Evolutionary conservation across 2,329 filamentous ascomycete genomes (phyloP), one percentile per base, ranked within the genome.

Genomic region (Colletotrichum destructivum): DNA sequence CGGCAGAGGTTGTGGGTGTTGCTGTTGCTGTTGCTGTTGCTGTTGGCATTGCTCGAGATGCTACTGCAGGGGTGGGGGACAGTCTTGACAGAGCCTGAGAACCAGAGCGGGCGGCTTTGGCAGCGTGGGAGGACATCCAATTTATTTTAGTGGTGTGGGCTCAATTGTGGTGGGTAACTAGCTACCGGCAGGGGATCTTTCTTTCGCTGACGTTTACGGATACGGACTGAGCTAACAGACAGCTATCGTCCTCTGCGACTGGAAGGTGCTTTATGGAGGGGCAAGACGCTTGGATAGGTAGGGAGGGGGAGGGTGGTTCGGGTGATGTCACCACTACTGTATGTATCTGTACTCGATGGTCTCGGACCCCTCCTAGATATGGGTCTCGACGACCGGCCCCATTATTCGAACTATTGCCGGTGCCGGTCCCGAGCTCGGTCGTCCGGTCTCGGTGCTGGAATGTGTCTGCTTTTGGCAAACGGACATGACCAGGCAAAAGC

Each of bases 301-400:
- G 69, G 56, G 38, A 63, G 52, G 46, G 64, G 52, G n/a, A 18
- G 12, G 44, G 44, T 23, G 12, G 13, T 38, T 38, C 8, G 54
- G 57, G 46, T 71, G 69, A 71, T 69, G 69, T 71, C 69, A 71
- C 69, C 59, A 69, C 21, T 46, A 21, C 59, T 47, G 35, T 11
- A 35, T 35, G 31, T 38, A 38, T 38, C 35, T 11, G 35, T 38
- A 38, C 35, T 63, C 16, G 47, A 40, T 56, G 56, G 9, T 23
- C 55, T 62, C 18, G 26, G 38, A 26, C 52, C 64, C 54, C 23
- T 38, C 46, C 46, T 38, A 15, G 11, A 3, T 47, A 46, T 59
- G 52, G 54, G 13, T 35, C 42, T 56, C 18, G 11, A 38, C 23
- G 18, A n/a, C 5, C 51, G 51, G 44, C 12, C 52, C 69, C 57